Evolutionary conservation across 2,329 filamentous ascomycete genomes (phyloP).

Genomic region (Clonostachys rosea): DNA sequence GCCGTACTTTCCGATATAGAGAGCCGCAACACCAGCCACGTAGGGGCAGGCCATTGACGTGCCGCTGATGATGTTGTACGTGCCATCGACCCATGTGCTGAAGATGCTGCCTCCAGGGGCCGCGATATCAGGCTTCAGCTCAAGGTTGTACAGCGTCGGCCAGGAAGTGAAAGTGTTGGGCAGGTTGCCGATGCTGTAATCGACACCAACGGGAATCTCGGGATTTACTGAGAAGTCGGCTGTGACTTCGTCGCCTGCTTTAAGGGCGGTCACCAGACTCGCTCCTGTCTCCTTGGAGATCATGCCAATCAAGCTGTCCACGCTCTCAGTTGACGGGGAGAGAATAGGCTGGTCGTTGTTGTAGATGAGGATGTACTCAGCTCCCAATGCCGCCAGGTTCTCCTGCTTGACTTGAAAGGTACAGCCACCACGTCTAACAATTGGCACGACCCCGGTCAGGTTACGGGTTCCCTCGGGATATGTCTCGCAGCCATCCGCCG

Average conservation of each 20-base stretch:
- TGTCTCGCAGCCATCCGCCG: conserved; percentile 16
- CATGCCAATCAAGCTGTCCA: not conserved
- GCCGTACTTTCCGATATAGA: conserved; percentile 24
- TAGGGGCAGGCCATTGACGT: conserved; percentile 45
- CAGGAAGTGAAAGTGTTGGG: conserved; percentile 33
- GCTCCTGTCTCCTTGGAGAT: conserved; percentile 13
- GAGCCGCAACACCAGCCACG: conserved; percentile 33
- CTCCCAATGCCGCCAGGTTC: conserved; percentile 15
- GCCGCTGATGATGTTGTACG: conserved; percentile 31
- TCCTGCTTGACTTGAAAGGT: conserved; percentile 13
- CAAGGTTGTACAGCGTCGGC: conserved; percentile 35
- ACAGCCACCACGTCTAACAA: conserved; percentile 22
- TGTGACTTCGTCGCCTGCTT: conserved; percentile 16
- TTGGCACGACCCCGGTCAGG: conserved; percentile 12
- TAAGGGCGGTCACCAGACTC: conserved; percentile 15
- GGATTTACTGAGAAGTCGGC: conserved; percentile 18
- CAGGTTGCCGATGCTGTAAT: conserved; percentile 20
- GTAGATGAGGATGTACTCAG: conserved; percentile 10
- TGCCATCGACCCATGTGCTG: conserved; percentile 20
- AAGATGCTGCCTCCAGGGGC: conserved; percentile 33
- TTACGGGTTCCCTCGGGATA: conserved; percentile 11
- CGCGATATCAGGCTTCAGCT: conserved; percentile 35
- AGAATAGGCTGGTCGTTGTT: conserved; percentile 1
- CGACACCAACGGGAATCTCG: conserved; percentile 11
- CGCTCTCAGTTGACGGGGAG: not conserved